phyloP scores from a whole-genome alignment of 1,139 yeast species.

The Meyerozyma smithsonii region DNA sequence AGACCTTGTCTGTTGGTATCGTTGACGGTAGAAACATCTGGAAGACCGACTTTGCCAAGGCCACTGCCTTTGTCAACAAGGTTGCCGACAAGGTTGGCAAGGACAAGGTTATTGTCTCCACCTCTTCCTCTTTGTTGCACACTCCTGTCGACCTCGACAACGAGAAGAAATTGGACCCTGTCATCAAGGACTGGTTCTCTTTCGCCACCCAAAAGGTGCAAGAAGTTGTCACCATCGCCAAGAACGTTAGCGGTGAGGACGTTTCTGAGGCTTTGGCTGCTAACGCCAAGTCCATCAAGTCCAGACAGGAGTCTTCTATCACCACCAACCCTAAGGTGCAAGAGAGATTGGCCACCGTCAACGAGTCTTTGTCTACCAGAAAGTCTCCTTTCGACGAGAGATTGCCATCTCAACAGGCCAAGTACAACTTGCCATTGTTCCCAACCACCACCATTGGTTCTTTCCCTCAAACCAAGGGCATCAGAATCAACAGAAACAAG shows the following conservation, averaged over 20 bases:
- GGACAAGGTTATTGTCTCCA: conserved; percentile 85
- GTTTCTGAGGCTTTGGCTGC: conserved; percentile 67
- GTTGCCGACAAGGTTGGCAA: conserved; percentile 83
- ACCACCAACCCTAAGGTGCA: conserved; percentile 91
- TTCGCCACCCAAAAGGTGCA: conserved; percentile 93
- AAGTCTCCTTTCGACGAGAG: conserved; percentile 80
- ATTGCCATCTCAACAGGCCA: conserved; percentile 79
- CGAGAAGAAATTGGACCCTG: conserved; percentile 86
- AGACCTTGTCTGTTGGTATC: conserved; percentile 90
- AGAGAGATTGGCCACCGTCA: conserved; percentile 78
- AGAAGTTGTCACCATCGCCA: conserved; percentile 89
- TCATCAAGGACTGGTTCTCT: conserved; percentile 96
- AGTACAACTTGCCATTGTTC: conserved; percentile 94
- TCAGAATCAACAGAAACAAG: conserved; percentile 97
- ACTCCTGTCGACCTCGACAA: conserved; percentile 94
- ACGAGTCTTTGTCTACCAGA: conserved; percentile 80
- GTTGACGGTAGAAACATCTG: conserved; percentile 99
- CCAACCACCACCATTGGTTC: conserved; percentile 99
- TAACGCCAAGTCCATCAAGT: conserved; percentile 79
- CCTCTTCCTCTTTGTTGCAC: conserved; percentile 95
- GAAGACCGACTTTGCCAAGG: conserved; percentile 92
- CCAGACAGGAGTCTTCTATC: conserved; percentile 82
- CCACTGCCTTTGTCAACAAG: conserved; percentile 72
- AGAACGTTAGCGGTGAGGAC: conserved; percentile 79
- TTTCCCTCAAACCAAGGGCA: conserved; percentile 99